Base-by-base conservation (phyloP, 163 green algal genomes). In the Smithsoniella earleae region DNA sequence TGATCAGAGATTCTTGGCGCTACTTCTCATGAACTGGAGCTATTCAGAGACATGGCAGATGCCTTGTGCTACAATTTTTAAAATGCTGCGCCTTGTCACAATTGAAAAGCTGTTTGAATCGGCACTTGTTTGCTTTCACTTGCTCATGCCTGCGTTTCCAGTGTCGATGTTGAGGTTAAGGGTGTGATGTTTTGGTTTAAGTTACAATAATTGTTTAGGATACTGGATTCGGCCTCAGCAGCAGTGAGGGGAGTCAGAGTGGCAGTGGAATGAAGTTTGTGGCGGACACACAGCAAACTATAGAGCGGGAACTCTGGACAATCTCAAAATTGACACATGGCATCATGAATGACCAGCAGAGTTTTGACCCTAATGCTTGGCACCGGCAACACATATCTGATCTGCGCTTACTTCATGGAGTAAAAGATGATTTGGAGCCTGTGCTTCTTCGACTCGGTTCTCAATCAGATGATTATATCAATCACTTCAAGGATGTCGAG, bases 1-100 rank as follows among this genome's bases (percentile, higher is more conserved):
- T n/a, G n/a, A n/a, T n/a, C n/a, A n/a, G n/a, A n/a, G n/a, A n/a
- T n/a, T n/a, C n/a, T n/a, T n/a, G n/a, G n/a, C n/a, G n/a, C n/a
- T n/a, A n/a, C n/a, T n/a, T n/a, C 58, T 69, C 8, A 8, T 69
- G 20, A 30, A 69, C 25, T 69, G 58, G 58, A 45, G n/a, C 20
- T 45, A n/a, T n/a, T n/a, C n/a, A n/a, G n/a, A n/a, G n/a, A n/a
- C n/a, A n/a, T n/a, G n/a, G n/a, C n/a, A n/a, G n/a, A n/a, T n/a
- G n/a, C n/a, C n/a, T n/a, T n/a, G n/a, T n/a, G n/a, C n/a, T 33
- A 69, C 31, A 30, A 40, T 69, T 69, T 69, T 69, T 33, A 69
- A 34, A 6, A 36, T 69, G 58, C 58, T 69, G 3, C 58, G 25
- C 6, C 34, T 69, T 30, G 58, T 69, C 3, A 69, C n/a, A 5